Evolutionary conservation across 305 asterid genomes (phyloP).

Genomic region (Striga hermonthica): DNA sequence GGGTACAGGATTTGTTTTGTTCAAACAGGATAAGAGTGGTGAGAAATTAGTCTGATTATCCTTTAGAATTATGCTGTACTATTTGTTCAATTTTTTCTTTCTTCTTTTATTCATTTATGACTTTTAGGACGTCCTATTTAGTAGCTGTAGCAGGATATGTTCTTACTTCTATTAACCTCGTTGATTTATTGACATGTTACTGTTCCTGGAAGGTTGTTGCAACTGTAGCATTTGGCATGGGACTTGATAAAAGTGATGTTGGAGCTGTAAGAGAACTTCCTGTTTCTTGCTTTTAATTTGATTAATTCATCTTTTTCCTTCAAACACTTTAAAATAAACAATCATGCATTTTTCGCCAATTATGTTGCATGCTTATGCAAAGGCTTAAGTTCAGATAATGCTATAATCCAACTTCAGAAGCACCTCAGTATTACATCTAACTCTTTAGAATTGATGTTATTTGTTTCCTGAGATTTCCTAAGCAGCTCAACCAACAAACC

Average conservation of each 20-base stretch:
- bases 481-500: background rate
- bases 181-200: constrained; percentile 30
- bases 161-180: background rate
- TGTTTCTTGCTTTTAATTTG: constrained; percentile 24
- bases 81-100: constrained; percentile 17
- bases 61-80: constrained; percentile 20
- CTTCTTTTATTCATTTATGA: background rate
- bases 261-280: constrained; percentile 76
- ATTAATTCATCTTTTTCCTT: background rate
- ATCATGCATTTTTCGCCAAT: background rate
- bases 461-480: background rate
- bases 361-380: constrained; percentile 13
- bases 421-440: too few relatives aligned
- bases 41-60: constrained; percentile 32
- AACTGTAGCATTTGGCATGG: constrained; percentile 99
- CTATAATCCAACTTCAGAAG: background rate
- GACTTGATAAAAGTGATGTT: constrained; percentile 92
- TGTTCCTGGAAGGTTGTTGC: constrained; percentile 83
- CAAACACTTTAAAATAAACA: background rate
- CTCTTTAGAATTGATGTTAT: background rate
- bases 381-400: constrained; percentile 16
- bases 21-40: constrained; percentile 91
- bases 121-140: background rate
- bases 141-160: background rate
- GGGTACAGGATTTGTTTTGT: constrained; percentile 78